A percentile compares a stretch with the other conserved stretches of the same genome.
phyloP scores from a whole-genome alignment of 129 eudicot genomes.

The Smallanthus sonchifolius region DNA sequence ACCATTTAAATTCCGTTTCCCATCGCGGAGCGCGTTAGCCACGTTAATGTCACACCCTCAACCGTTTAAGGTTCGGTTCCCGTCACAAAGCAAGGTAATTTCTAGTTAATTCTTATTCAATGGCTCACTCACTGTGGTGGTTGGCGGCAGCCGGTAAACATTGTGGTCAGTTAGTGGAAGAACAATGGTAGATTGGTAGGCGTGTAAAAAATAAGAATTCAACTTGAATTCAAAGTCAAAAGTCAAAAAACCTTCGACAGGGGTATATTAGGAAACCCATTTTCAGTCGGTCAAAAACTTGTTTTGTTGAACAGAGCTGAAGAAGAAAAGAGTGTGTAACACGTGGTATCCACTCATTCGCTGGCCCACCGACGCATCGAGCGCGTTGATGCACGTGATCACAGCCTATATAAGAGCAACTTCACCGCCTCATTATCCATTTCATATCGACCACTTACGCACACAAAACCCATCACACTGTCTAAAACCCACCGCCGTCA shows the following conservation, averaged over 20 bases:
- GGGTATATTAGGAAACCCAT: conserved; percentile 2
- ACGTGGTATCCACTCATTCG: conserved; percentile 27
- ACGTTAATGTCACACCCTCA: too few relatives aligned
- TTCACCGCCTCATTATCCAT: conserved; percentile 19
- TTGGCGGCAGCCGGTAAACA: neutral
- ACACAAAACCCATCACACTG: neutral
- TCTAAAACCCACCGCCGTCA: neutral
- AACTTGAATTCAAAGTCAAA: conserved; percentile 13
- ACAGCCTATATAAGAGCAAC: neutral
- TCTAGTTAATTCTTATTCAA: too few relatives aligned
- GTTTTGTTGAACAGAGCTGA: conserved; percentile 11
- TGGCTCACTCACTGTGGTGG: neutral
- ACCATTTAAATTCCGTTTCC: too few relatives aligned
- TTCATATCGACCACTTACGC: neutral
- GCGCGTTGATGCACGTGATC: neutral
- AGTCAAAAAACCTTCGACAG: neutral
- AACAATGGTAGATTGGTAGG: neutral
- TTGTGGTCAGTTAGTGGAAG: neutral
- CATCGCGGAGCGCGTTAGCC: too few relatives aligned
- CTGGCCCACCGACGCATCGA: conserved; percentile 12
- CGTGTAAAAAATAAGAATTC: neutral
- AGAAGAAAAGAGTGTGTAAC: conserved; percentile 1
- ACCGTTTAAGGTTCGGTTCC: too few relatives aligned
- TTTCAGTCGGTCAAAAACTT: conserved; percentile 19
- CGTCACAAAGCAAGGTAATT: too few relatives aligned